Base-by-base conservation (phyloP, 2,329 filamentous ascomycete genomes). In the Nemania bipapillata region DNA sequence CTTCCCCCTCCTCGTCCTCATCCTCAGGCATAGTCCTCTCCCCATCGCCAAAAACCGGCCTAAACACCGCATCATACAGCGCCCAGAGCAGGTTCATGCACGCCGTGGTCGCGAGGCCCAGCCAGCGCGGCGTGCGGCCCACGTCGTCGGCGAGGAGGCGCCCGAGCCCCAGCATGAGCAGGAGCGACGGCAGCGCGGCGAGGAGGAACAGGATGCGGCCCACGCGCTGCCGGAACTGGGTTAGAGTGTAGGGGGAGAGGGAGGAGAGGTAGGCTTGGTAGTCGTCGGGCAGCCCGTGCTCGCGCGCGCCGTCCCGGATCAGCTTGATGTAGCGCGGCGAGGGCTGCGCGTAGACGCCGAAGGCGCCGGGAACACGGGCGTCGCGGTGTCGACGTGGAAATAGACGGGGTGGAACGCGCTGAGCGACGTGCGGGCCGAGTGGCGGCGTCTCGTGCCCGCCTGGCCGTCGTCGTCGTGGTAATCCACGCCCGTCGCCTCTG, bases 241-340 rank as follows among this genome's bases (percentile, higher is more conserved):
- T 97, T 24, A 88, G 83, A 0, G 83, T 88, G 78, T 95, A 98
- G 0, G 92, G 83, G 62, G 87, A 86, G 53, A 97, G 84, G 15
- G 85, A 81, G 7, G 86, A 82, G 3, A 99, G 85, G 79, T 94
- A 97, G 1, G 83, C 81, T 74, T 90, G 90, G 77, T 97, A 99
- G 63, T 92, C 90, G 4, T 85, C 80, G 0, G 96, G 96, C 0
- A 99, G 84, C n/a, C 85, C 83, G 77, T 96, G 91, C 78, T 98
- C 94, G 1, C 83, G 82, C 0, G 93, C 94, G 17, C 96, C 96
- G 72, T 91, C 87, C 15, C 86, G 88, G 74, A 99, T 87, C 58
- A 97, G 86, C 69, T 91, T 90, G 26, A 97, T 83, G 79, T 99
- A 98, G 12, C 96, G 90, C 50, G 88, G 84, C 1, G 93, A 97